Base-by-base conservation (phyloP, 1,139 yeast species). In the Meyerozyma smithsonii region DNA sequence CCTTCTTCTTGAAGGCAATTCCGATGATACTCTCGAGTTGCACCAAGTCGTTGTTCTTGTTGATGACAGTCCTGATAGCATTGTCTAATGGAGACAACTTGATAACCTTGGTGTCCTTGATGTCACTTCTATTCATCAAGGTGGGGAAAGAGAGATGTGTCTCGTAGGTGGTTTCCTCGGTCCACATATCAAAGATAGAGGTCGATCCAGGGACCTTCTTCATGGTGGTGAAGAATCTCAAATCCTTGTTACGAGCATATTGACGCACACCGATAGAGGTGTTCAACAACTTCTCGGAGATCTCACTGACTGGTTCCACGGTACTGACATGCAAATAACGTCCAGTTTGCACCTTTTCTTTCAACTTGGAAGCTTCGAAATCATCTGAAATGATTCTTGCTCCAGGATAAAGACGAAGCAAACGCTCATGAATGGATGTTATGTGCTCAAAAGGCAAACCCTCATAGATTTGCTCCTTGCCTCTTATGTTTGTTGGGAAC, bases 391-490 rank as follows among this genome's bases (percentile, higher is more conserved):
- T 69, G 44, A 87, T 79, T 43, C 83, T 75, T 1, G 96, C 88
- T 39, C 96, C 96, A 19, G 94, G 95, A 58, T 86, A 86, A 36
- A 85, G 64, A 55, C 81, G 77, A 52, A 82, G 72, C 47, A 88
- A 66, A 50, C 95, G 72, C 52, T 83, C 88, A 51, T 85, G 90
- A 56, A 88, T 84, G 2, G 94, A 81, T 5, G 89, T 82, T 42
- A 88, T 81, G 58, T 86, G 94, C 56, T 88, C 96, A 63, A 86
- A 88, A 20, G 95, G 90, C 39, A 81, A 69, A 11, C 96, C 96
- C 62, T 88, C 95, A 56, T 83, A 86, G 42, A 88, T 83, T 56
- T 83, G 89, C 46, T 79, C 81, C 53, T 84, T 79, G 38, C 86
- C 85, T 54, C 95, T 71, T 41, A 85, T 73, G 36, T 89, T 77